Evolutionary conservation across 2,329 filamentous ascomycete species (phyloP).

Genomic region (Ophiostoma himal-ulmi): DNA sequence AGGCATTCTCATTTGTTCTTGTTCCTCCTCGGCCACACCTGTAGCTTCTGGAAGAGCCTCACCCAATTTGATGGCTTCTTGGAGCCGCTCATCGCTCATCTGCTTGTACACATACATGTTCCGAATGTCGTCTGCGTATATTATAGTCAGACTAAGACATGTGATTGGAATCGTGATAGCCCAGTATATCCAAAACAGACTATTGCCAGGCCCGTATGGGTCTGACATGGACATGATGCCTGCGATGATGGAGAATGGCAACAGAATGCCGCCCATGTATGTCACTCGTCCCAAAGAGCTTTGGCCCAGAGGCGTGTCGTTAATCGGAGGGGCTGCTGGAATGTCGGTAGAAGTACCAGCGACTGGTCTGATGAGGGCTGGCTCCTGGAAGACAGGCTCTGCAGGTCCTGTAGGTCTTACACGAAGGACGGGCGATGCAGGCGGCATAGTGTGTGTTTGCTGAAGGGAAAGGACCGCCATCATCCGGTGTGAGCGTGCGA

Average conservation of each 20-base stretch:
- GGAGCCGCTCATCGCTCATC: constrained; percentile 23
- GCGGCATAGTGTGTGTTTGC: neutral
- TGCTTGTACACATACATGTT: constrained; percentile 40
- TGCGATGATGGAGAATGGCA: constrained; percentile 45
- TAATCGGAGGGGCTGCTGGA: neutral
- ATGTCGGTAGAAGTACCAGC: neutral
- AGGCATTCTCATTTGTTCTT: neutral
- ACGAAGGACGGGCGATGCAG: neutral
- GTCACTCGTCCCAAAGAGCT: constrained; percentile 43
- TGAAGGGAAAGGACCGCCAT: constrained; percentile 11
- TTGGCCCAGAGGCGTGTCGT: constrained; percentile 33
- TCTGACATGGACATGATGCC: constrained; percentile 45
- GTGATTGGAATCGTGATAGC: constrained; percentile 37
- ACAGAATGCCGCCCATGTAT: constrained; percentile 45
- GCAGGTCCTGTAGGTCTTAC: neutral
- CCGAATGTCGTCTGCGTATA: constrained; percentile 46
- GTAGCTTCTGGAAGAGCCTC: neutral
- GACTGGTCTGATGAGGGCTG: neutral
- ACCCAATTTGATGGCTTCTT: constrained; percentile 21
- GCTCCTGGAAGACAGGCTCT: neutral
- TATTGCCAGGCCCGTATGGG: constrained; percentile 38
- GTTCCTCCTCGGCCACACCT: neutral
- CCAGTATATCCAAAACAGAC: constrained; percentile 47
- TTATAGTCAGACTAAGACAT: constrained; percentile 38
- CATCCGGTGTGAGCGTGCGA: constrained; percentile 31